Evolutionary conservation across 75 land plant species (phyloP).

Genomic region (Picea sitchensis): DNA sequence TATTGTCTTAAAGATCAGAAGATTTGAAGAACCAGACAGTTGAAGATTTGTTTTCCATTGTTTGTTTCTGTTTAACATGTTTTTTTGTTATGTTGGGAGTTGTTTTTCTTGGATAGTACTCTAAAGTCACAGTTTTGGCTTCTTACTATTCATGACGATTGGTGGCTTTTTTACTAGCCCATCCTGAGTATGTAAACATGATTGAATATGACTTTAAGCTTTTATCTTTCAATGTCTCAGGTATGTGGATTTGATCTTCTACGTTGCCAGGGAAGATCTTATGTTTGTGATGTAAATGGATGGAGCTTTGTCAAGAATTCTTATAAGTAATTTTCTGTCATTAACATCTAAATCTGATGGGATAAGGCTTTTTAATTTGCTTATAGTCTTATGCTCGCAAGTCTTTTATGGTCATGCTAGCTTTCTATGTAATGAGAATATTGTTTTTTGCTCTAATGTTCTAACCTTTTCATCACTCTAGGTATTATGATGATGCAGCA

Average conservation of each 20-base stretch:
- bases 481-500: conserved; percentile 99
- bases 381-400: conserved; percentile 4
- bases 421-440: neutral
- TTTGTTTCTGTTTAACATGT: too few relatives aligned
- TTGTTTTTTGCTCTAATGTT: neutral
- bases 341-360: neutral
- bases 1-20: too few relatives aligned
- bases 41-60: too few relatives aligned
- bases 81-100: too few relatives aligned
- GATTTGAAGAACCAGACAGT: too few relatives aligned
- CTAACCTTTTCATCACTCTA: conserved; percentile 17
- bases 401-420: neutral
- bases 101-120: too few relatives aligned
- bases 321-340: conserved; percentile 63
- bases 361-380: neutral
- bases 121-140: too few relatives aligned
- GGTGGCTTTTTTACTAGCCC: too few relatives aligned
- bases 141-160: too few relatives aligned
- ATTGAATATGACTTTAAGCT: too few relatives aligned
- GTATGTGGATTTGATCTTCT: conserved; percentile 99
- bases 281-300: conserved; percentile 99
- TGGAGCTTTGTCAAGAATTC: conserved; percentile 99
- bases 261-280: conserved; percentile 94
- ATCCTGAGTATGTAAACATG: too few relatives aligned
- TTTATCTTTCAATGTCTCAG: conserved; percentile 22